A percentile compares a stretch with the other conserved stretches of the same genome.
Evolutionary conservation across 2,329 filamentous ascomycete species (phyloP).

Genomic region (Botrytis fabae): DNA sequence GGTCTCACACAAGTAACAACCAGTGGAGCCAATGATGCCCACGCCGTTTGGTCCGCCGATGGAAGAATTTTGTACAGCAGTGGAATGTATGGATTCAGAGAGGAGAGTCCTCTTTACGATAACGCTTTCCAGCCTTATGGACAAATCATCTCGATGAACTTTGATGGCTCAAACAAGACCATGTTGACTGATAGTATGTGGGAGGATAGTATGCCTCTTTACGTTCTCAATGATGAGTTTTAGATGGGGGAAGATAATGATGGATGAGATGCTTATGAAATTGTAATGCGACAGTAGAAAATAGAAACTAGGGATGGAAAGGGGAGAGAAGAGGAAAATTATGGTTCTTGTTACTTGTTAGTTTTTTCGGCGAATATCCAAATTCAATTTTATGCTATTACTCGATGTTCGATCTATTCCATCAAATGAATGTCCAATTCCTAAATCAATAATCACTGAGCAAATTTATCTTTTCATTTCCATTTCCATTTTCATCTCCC

Average conservation of each 20-base stretch:
- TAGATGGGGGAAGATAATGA: background rate
- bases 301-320: background rate
- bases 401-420: background rate
- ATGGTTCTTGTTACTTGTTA: background rate
- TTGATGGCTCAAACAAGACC: slow-evolving; percentile 43
- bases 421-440: rapidly evolving
- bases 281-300: background rate
- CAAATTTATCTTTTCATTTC: background rate
- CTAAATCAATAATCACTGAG: rapidly evolving
- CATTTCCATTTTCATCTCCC: background rate
- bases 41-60: slow-evolving; percentile 48
- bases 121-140: slow-evolving; percentile 49
- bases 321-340: background rate
- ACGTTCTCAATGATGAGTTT: slow-evolving; percentile 30
- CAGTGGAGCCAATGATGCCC: slow-evolving; percentile 46
- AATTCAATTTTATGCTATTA: background rate
- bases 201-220: slow-evolving; percentile 42
- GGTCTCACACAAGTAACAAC: slow-evolving; percentile 25
- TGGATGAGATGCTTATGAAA: background rate
- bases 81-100: slow-evolving; percentile 48
- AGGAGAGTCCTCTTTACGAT: slow-evolving; percentile 46
- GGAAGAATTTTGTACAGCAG: slow-evolving; percentile 46
- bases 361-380: background rate
- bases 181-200: slow-evolving; percentile 41
- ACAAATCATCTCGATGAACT: slow-evolving; percentile 48